Conservation (phyloP, 805 yeast species). For the Yueomyces sp. region DNA sequence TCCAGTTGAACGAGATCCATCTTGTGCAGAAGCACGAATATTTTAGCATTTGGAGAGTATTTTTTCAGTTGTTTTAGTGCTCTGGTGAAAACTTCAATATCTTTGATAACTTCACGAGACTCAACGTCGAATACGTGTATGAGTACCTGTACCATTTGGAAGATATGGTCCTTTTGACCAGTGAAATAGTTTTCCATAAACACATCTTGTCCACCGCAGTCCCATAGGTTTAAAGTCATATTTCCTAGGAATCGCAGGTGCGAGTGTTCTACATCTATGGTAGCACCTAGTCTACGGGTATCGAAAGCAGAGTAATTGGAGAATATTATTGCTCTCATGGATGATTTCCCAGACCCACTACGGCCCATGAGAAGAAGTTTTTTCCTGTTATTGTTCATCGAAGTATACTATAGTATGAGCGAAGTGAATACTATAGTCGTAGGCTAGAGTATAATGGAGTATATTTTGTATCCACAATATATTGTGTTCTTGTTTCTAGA, state of each 20-base stretch:
- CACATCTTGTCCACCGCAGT: constrained; percentile 96
- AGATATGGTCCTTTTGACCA: constrained; percentile 80
- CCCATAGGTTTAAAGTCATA: constrained; percentile 93
- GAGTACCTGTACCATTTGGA: constrained; percentile 88
- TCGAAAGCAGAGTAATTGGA: constrained; percentile 94
- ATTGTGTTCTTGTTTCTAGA: too few relatives aligned
- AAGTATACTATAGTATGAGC: too few relatives aligned
- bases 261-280: constrained; percentile 97
- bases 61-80: constrained; percentile 71
- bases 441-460: too few relatives aligned
- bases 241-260: constrained; percentile 85
- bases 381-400: constrained; percentile 30
- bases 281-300: constrained; percentile 89
- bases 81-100: constrained; percentile 79
- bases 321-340: constrained; percentile 93
- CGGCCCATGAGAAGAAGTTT: constrained; percentile 73
- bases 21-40: constrained; percentile 84
- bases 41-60: constrained; percentile 81
- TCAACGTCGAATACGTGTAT: constrained; percentile 96
- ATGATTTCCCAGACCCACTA: constrained; percentile 92
- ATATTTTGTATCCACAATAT: too few relatives aligned
- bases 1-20: constrained; percentile 90
- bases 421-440: too few relatives aligned
- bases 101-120: constrained; percentile 80
- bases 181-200: constrained; percentile 91